Base-by-base conservation (phyloP, 208 protist genomes). In the Trypanosoma rangeli region DNA sequence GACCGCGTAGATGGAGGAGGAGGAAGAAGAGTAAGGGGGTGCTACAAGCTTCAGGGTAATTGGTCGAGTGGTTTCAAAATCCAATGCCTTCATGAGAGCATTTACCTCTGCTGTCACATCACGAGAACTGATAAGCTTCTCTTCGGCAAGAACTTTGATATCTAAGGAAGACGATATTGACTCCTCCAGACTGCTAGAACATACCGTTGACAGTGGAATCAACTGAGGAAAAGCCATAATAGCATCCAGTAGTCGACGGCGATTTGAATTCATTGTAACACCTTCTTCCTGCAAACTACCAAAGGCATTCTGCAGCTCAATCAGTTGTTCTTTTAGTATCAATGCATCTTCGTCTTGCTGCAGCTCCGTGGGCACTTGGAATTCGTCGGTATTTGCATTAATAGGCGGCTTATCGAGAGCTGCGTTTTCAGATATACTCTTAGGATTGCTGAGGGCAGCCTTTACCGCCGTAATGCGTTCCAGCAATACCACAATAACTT, bases 21-120 rank as follows among this genome's bases (percentile, higher is more conserved):
- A 69, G 5, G 35, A 72, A 44, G 46, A 59, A 59, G 42, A 70
- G 16, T 55, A 52, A 57, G 61, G 48, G 12, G 57, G n/a, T 3
- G 57, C 29, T 15, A 65, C 33, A 39, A 74, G 26, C n/a, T 52
- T 74, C 39, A 74, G 28, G 3, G 61, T 33, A 1, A 74, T 35
- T 29, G 69, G 69, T 20, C 69, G 61, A 18, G 69, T 74, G 24
- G 62, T 63, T 37, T 74, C 69, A 66, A 74, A 74, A 42, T 74
- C 69, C 10, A 74, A 35, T 16, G 59, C 50, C n/a, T 55, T 54
- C 69, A 74, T 74, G 26, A 68, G 48, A 15, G 50, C 54, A 39
- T 61, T 59, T 26, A 74, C 69, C 28, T 74, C 69, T 18, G 31
- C n/a, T 5, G 35, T 20, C 24, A 63, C 44, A 5, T 15, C 16